A percentile compares a stretch with the other conserved stretches of the same genome.
Conservation (phyloP, 2,329 filamentous ascomycete genomes). For the Aspergillus ruber region DNA sequence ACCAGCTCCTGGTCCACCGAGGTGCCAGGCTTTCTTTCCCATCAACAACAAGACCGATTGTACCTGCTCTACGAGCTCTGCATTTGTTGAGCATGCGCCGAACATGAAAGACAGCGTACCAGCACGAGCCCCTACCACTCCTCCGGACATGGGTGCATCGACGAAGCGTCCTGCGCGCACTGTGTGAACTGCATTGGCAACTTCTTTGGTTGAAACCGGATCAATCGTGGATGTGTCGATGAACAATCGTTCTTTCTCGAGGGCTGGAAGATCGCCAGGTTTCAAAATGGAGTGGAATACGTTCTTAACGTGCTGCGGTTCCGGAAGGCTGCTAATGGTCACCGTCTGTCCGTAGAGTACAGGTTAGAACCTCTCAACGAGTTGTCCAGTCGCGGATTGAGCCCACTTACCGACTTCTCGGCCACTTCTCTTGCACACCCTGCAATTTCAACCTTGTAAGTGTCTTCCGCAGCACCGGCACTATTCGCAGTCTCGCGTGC, state of each 20-base stretch:
- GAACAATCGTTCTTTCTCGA: conserved; percentile 64
- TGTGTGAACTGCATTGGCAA: conserved; percentile 64
- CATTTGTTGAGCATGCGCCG: conserved; percentile 51
- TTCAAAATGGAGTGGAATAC: conserved; percentile 74
- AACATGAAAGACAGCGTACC: conserved; percentile 96
- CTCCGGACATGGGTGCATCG: conserved; percentile 95
- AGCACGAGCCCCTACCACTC: conserved; percentile 81
- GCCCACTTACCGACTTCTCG: conserved; percentile 56
- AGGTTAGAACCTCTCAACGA: conserved; percentile 1
- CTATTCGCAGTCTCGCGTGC: conserved; percentile 26
- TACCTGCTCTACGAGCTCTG: conserved; percentile 55
- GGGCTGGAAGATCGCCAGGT: conserved; percentile 44
- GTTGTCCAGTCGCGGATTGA: not conserved
- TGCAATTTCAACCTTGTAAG: conserved; percentile 50
- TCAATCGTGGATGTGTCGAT: conserved; percentile 98
- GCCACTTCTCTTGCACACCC: conserved; percentile 56
- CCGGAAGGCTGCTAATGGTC: conserved; percentile 82
- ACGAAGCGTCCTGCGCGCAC: conserved; percentile 70
- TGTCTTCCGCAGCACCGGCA: conserved; percentile 22
- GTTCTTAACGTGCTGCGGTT: conserved; percentile 76
- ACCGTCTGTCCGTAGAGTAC: conserved; percentile 56
- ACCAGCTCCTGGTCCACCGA: conserved; percentile 76
- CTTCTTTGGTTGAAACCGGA: conserved; percentile 70
- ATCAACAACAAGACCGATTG: conserved; percentile 69
- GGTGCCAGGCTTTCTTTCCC: conserved; percentile 80